A percentile compares a stretch with the other conserved stretches of the same genome.
phyloP scores from a whole-genome alignment of 345 rosid genomes.

The Populus davidiana region DNA sequence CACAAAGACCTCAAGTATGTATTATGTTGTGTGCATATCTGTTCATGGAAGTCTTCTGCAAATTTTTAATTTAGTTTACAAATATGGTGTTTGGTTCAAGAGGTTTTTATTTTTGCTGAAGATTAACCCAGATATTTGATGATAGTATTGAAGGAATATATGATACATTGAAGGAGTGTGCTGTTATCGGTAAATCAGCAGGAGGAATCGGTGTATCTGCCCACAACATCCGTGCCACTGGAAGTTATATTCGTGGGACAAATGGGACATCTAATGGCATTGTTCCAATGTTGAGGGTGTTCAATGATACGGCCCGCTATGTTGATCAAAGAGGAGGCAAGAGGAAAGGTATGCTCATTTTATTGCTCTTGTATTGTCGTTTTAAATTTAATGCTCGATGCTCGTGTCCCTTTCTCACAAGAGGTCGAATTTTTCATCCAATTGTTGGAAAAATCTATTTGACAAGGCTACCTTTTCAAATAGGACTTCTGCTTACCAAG shows the following conservation, averaged over 20 bases:
- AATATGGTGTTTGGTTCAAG: not conserved
- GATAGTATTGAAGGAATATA: conserved; percentile 93
- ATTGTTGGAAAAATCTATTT: too few relatives aligned
- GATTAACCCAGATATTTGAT: not conserved
- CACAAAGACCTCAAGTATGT: conserved; percentile 80
- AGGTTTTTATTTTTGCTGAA: not conserved
- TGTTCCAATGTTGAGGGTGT: conserved; percentile 76
- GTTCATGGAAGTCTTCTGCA: not conserved
- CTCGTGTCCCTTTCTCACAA: too few relatives aligned
- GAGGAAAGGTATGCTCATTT: conserved; percentile 55
- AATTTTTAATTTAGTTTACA: not conserved
- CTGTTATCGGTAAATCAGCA: conserved; percentile 89
- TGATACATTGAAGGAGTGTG: conserved; percentile 91
- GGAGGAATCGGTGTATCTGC: conserved; percentile 90
- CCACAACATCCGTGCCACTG: conserved; percentile 80
- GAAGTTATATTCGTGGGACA: conserved; percentile 73
- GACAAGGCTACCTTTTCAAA: too few relatives aligned
- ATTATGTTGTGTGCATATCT: not conserved
- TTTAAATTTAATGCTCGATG: not conserved
- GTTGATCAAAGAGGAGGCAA: conserved; percentile 93
- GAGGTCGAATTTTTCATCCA: too few relatives aligned
- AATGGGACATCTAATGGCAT: conserved; percentile 85
- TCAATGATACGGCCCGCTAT: conserved; percentile 83
- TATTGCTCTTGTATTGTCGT: not conserved
- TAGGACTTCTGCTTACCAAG: conserved; percentile 82